Conservation (phyloP, 164 flowering plant genomes). For the Nymphaea thermarum region DNA sequence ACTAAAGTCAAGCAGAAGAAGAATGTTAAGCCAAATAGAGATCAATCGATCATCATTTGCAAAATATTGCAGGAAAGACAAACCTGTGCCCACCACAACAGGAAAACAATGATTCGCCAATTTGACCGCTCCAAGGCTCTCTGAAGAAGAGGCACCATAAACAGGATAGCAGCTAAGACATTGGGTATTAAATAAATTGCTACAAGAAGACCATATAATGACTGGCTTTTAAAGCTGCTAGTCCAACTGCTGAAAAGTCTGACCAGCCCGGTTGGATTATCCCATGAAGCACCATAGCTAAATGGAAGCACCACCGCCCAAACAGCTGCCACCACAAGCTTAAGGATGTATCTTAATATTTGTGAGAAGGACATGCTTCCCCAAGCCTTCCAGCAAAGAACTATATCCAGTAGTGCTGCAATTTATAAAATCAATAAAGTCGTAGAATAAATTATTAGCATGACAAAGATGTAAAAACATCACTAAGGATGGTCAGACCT, state of each 20-base stretch:
- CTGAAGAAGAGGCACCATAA: slow-evolving; percentile 67
- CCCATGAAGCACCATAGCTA: slow-evolving; percentile 56
- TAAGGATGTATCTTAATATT: slow-evolving; percentile 68
- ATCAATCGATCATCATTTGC: not conserved
- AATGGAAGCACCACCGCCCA: slow-evolving; percentile 88
- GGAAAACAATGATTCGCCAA: slow-evolving; percentile 41
- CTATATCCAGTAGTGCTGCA: slow-evolving; percentile 83
- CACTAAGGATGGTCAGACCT: too few relatives aligned
- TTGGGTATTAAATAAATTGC: slow-evolving; percentile 79
- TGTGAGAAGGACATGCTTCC: slow-evolving; percentile 66
- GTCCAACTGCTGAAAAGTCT: slow-evolving; percentile 60
- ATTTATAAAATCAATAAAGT: slow-evolving; percentile 4
- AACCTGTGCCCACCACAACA: slow-evolving; percentile 99
- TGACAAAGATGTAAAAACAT: too few relatives aligned
- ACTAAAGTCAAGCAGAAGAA: slow-evolving; percentile 31
- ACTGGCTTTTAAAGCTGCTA: slow-evolving; percentile 45
- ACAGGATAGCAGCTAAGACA: slow-evolving; percentile 54
- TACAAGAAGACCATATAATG: slow-evolving; percentile 55
- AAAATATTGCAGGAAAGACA: slow-evolving; percentile 13
- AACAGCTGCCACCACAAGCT: slow-evolving; percentile 66
- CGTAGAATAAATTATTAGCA: slow-evolving; percentile 1
- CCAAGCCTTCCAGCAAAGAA: slow-evolving; percentile 85
- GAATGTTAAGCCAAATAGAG: not conserved
- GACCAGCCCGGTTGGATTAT: slow-evolving; percentile 70
- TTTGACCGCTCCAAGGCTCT: slow-evolving; percentile 82